phyloP scores from a whole-genome alignment of 805 yeast species.

The Metahyphopichia silvanorum region DNA sequence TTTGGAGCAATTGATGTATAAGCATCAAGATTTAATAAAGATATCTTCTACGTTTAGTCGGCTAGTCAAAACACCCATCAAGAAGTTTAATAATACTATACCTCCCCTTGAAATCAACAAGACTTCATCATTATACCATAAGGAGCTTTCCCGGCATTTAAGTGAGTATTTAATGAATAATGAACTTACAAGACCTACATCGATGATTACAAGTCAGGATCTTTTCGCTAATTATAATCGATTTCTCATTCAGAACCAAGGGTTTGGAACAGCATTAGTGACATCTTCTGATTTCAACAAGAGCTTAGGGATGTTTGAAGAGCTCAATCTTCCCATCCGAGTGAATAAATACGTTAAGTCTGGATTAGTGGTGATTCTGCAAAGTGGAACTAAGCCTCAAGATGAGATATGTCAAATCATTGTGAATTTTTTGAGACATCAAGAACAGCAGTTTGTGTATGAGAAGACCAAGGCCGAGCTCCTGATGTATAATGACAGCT shows the following conservation, averaged over 20 bases:
- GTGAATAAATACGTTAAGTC: slow-evolving; percentile 30
- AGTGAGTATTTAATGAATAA: slow-evolving; percentile 58
- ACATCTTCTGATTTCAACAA: slow-evolving; percentile 65
- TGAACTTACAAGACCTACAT: slow-evolving; percentile 26
- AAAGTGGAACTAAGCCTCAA: slow-evolving; percentile 20
- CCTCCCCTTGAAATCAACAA: slow-evolving; percentile 36
- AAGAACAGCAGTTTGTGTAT: slow-evolving; percentile 20
- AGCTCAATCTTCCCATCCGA: slow-evolving; percentile 55
- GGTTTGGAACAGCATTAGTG: slow-evolving; percentile 59
- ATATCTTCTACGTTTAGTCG: slow-evolving; percentile 46
- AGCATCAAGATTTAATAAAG: slow-evolving; percentile 68
- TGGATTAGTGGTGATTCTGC: slow-evolving; percentile 32
- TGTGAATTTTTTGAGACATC: slow-evolving; percentile 16
- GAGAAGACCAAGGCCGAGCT: slow-evolving; percentile 21
- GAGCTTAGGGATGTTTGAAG: slow-evolving; percentile 57
- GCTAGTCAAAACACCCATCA: slow-evolving; percentile 9
- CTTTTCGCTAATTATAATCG: slow-evolving; percentile 41
- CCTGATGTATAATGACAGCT: slow-evolving; percentile 12
- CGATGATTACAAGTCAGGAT: slow-evolving; percentile 41
- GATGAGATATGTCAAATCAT: slow-evolving; percentile 21
- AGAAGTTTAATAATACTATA: slow-evolving; percentile 7
- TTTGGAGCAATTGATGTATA: slow-evolving; percentile 69
- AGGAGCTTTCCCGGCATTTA: slow-evolving; percentile 75
- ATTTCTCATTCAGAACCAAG: slow-evolving; percentile 30
- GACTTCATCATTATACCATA: slow-evolving; percentile 39